Percentiles rank a stretch among this genome's conserved stretches.
These are phyloP conservation scores for Podochytrium sp. DNA, from an alignment of 192 early-diverging fungal genomes.

Conservation along the genomic window DNA sequence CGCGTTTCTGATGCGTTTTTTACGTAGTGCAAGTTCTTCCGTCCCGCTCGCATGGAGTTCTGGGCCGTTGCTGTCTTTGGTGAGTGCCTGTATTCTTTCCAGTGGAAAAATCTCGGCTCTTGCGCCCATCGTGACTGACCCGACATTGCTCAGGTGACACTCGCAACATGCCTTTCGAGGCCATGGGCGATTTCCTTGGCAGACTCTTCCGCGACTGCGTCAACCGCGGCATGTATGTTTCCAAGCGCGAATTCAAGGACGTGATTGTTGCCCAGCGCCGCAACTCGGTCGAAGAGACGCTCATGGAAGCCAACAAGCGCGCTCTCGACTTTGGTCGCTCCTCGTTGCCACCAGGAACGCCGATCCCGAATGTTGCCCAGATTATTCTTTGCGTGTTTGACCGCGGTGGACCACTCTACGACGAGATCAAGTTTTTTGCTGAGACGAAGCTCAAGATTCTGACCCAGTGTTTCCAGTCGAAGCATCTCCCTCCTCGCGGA, in stretches of 20 bases:
- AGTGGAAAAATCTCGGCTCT: too few species aligned
- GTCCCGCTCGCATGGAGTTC: constrained; percentile 3
- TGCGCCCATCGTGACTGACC: too few species aligned
- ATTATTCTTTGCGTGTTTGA: constrained; percentile 22
- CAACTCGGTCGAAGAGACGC: constrained; percentile 2
- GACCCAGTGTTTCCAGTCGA: constrained; percentile 75
- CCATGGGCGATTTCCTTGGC: background rate
- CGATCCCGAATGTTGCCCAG: background rate
- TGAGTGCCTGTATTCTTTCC: too few species aligned
- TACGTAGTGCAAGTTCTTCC: constrained; percentile 2
- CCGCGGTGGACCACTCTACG: constrained; percentile 56
- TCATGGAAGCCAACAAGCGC: constrained; percentile 2
- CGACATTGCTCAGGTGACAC: too few species aligned
- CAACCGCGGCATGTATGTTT: constrained; percentile 13
- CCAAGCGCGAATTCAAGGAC: background rate
- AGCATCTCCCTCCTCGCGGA: constrained; percentile 49
- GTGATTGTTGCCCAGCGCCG: constrained; percentile 13
- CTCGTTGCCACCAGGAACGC: background rate
- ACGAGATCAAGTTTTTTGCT: constrained; percentile 78
- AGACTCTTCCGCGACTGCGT: constrained; percentile 5
- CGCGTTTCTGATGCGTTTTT: background rate
- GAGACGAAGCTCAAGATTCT: constrained; percentile 78
- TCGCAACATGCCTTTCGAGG: constrained; percentile 14
- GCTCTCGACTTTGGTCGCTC: background rate
- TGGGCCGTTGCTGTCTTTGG: constrained; percentile 27